A percentile compares a stretch with the other conserved stretches of the same genome.
These are phyloP conservation scores for Cupressus sempervirens DNA, from an alignment of 75 land plant genomes.

Conservation along the genomic window DNA sequence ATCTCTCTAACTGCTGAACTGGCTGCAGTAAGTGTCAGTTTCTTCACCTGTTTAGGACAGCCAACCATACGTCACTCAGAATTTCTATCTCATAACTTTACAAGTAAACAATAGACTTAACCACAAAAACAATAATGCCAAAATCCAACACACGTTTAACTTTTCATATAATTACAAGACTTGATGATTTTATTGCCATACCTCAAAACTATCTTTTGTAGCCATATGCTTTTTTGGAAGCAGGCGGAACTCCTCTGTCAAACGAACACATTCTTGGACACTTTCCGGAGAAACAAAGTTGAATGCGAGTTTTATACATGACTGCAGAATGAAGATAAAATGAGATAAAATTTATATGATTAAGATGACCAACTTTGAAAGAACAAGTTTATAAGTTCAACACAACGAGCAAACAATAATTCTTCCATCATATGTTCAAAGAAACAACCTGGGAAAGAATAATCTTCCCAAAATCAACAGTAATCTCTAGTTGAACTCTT, in stretches of 20 bases:
- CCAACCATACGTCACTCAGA: neutral
- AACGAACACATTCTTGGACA: constrained; percentile 45
- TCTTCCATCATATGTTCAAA: neutral
- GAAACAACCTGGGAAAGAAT: neutral
- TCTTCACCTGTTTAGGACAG: constrained; percentile 53
- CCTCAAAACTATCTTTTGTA: constrained; percentile 62
- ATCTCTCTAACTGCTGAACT: constrained; percentile 78
- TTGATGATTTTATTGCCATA: constrained; percentile 2
- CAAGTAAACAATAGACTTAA: neutral
- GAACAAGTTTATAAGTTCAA: neutral
- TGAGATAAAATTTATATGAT: neutral
- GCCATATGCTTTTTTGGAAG: constrained; percentile 51
- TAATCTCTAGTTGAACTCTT: neutral
- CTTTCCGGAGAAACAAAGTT: constrained; percentile 56
- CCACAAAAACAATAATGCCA: neutral
- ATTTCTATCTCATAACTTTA: neutral
- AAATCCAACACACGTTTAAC: neutral
- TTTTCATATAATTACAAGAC: neutral
- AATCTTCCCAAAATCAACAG: neutral
- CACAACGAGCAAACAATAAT: neutral
- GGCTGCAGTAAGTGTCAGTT: constrained; percentile 78
- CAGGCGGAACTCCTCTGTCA: constrained; percentile 61
- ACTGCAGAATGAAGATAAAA: constrained; percentile 25
- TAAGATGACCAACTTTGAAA: neutral
- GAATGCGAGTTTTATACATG: constrained; percentile 58